Evolutionary conservation across 2,329 filamentous ascomycete genomes (phyloP).

Genomic region (Diplocarpon mali): DNA sequence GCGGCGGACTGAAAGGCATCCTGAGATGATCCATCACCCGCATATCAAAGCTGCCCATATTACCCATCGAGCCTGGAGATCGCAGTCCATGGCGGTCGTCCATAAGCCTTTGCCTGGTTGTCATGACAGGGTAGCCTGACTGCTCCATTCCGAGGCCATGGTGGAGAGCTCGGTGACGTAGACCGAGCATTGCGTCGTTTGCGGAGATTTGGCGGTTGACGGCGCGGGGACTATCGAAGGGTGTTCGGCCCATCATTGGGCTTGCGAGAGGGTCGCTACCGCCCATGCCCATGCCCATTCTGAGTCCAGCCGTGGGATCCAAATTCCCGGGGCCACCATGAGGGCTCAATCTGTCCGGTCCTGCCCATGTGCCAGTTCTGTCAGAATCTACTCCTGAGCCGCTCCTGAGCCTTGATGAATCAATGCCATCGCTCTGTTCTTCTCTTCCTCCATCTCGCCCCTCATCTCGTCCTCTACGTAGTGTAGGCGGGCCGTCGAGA

Average conservation of each 20-base stretch:
- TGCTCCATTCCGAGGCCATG: background rate
- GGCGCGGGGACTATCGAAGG: background rate
- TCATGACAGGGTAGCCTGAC: background rate
- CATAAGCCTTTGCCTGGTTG: background rate
- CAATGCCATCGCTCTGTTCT: background rate
- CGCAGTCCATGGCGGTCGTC: background rate
- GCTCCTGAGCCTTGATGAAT: background rate
- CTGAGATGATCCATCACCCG: constrained; percentile 8
- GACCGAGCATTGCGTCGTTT: background rate
- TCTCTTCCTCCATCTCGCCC: background rate
- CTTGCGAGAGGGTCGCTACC: background rate
- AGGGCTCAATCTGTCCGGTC: background rate
- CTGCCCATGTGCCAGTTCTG: background rate
- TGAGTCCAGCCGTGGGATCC: background rate
- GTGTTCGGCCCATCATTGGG: background rate
- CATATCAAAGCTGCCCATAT: constrained; percentile 6
- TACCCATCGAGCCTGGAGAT: background rate
- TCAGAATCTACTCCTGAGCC: background rate
- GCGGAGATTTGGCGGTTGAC: background rate
- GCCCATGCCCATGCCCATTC: background rate
- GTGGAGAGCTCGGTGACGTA: background rate
- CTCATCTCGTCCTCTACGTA: background rate
- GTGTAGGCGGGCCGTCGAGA: constrained; percentile 5
- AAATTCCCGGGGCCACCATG: background rate
- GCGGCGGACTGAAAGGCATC: constrained; percentile 6